phyloP scores from a whole-genome alignment of 75 land plant genomes.

The Selaginella tamariscina region DNA sequence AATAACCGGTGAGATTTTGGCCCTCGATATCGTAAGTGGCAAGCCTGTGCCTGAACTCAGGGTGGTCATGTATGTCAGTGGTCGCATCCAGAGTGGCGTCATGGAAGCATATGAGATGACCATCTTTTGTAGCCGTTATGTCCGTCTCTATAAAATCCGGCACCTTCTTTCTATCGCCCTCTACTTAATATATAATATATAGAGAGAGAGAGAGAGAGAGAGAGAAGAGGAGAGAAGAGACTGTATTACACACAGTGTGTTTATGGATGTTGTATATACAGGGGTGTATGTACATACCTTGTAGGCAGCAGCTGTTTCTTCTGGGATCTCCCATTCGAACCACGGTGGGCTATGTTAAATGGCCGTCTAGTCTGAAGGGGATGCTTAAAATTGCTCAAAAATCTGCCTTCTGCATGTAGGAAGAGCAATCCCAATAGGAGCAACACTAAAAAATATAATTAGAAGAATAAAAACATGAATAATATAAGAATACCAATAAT shows the following conservation, averaged over 20 bases:
- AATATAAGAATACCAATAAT: too few relatives aligned
- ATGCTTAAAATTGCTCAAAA: too few relatives aligned
- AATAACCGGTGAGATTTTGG: slow-evolving; percentile 48
- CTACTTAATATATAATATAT: too few relatives aligned
- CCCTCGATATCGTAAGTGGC: slow-evolving; percentile 71
- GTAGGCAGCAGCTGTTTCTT: slow-evolving; percentile 83
- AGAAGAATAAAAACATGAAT: too few relatives aligned
- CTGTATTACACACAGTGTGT: too few relatives aligned
- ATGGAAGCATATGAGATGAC: slow-evolving; percentile 68
- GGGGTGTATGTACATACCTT: slow-evolving; percentile 41
- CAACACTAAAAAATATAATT: too few relatives aligned
- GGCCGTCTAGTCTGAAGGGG: too few relatives aligned
- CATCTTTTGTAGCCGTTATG: slow-evolving; percentile 74
- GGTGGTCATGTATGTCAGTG: slow-evolving; percentile 55
- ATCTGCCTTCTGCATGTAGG: too few relatives aligned
- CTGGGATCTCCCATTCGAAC: slow-evolving; percentile 91
- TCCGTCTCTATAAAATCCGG: slow-evolving; percentile 90
- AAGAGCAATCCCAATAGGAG: too few relatives aligned
- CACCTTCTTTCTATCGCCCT: slow-evolving; percentile 81
- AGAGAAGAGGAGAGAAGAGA: too few relatives aligned
- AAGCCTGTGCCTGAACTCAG: slow-evolving; percentile 50
- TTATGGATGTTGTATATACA: too few relatives aligned
- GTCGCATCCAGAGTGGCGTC: slow-evolving; percentile 65
- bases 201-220: too few relatives aligned
- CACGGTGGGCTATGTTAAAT: slow-evolving; percentile 84